Conservation (phyloP, 345 rosid genomes). For the Dimocarpus longan region DNA sequence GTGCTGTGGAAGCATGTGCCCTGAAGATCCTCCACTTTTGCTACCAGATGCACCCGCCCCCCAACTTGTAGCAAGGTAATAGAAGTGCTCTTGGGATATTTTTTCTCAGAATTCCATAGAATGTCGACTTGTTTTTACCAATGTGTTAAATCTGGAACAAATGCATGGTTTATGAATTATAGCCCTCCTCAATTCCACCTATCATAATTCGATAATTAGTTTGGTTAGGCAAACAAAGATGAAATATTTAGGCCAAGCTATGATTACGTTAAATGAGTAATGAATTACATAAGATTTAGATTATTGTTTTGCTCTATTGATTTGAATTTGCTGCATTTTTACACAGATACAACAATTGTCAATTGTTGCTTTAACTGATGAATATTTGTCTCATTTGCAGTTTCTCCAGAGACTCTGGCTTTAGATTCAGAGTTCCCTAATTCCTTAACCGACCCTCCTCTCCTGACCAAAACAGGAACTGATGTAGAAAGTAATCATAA, state of each 20-base stretch:
- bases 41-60: conserved; percentile 37
- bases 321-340: not conserved
- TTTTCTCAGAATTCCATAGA: not conserved
- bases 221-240: too few species aligned
- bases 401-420: conserved; percentile 37
- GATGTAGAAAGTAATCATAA: conserved; percentile 47
- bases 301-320: conserved; percentile 2
- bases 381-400: conserved; percentile 42
- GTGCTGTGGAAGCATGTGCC: conserved; percentile 38
- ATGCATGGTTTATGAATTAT: not conserved
- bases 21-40: conserved; percentile 43
- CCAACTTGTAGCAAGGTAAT: conserved; percentile 51
- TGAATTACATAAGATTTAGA: not conserved
- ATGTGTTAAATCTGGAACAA: not conserved
- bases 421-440: conserved; percentile 44
- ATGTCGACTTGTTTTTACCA: not conserved
- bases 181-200: too few species aligned
- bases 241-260: too few species aligned
- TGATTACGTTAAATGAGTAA: too few species aligned
- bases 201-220: too few species aligned
- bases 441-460: conserved; percentile 40
- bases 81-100: conserved; percentile 15
- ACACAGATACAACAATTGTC: conserved; percentile 15
- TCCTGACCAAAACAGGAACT: conserved; percentile 32
- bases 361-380: conserved; percentile 21